Percentiles rank a stretch among this genome's conserved stretches.
These are phyloP conservation scores for Vitis rupestris DNA, from an alignment of 164 flowering plant species.

Conservation along the genomic window DNA sequence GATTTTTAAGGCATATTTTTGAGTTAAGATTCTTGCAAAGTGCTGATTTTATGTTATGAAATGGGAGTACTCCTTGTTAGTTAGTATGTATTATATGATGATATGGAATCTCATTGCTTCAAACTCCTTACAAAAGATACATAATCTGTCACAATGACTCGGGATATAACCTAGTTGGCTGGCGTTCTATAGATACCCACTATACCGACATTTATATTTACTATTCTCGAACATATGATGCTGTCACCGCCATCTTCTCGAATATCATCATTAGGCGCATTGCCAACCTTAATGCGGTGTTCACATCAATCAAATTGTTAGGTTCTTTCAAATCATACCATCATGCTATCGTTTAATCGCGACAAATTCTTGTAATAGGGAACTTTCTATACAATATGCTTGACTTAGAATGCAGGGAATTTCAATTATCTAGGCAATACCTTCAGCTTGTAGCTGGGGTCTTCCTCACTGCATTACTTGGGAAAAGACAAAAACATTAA, in stretches of 20 bases:
- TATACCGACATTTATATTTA: conserved; percentile 2
- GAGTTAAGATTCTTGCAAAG: not conserved
- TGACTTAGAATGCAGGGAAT: not conserved
- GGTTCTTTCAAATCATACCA: conserved; percentile 1
- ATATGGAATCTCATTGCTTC: not conserved
- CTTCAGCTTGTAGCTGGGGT: not conserved
- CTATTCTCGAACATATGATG: conserved; percentile 3
- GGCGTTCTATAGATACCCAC: conserved; percentile 2
- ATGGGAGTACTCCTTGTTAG: not conserved
- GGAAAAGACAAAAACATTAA: too few species aligned
- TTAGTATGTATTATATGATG: not conserved
- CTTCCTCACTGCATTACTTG: too few species aligned
- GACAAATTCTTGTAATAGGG: not conserved
- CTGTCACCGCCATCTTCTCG: not conserved
- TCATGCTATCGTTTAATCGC: not conserved
- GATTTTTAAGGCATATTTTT: too few species aligned
- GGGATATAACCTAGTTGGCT: not conserved
- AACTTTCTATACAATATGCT: not conserved
- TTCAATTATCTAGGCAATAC: not conserved
- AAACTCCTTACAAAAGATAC: conserved; percentile 1
- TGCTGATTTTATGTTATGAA: not conserved
- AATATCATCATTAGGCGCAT: conserved; percentile 10
- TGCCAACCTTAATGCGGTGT: not conserved
- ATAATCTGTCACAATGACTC: conserved; percentile 2
- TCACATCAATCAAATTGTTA: conserved; percentile 2